Conservation (phyloP, 2,329 filamentous ascomycete species). For the Dichotomopilus funicola region DNA sequence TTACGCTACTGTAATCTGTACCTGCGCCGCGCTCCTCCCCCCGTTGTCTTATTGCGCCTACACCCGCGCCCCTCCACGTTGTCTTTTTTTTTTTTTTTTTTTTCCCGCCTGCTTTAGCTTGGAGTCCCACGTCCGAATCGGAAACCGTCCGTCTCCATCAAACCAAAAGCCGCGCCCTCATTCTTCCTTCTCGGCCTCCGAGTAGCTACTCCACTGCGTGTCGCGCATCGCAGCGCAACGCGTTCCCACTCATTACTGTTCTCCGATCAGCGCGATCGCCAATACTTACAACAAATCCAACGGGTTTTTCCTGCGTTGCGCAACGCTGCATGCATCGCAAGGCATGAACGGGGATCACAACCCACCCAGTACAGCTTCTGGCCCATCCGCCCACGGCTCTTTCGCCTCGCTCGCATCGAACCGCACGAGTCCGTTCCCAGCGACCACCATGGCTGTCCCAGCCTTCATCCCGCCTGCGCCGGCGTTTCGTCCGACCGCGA, state of each 20-base stretch:
- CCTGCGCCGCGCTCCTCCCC: conserved; percentile 23
- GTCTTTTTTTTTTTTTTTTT: conserved; percentile 17
- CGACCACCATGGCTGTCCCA: conserved; percentile 39
- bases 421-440: conserved; percentile 30
- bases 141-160: background rate
- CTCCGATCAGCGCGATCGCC: conserved; percentile 30
- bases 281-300: conserved; percentile 10
- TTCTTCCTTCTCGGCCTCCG: conserved; percentile 13
- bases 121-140: conserved; percentile 13
- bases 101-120: conserved; percentile 1
- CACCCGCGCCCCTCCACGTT: conserved; percentile 13
- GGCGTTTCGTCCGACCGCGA: conserved; percentile 32
- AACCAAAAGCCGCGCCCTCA: conserved; percentile 3
- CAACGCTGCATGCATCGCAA: conserved; percentile 29
- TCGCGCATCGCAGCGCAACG: conserved; percentile 12
- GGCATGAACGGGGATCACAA: conserved; percentile 29
- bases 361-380: conserved; percentile 22
- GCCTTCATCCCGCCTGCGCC: conserved; percentile 37
- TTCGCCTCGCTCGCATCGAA: conserved; percentile 30
- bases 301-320: conserved; percentile 17
- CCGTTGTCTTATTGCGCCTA: conserved; percentile 20
- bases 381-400: conserved; percentile 29
- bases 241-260: conserved; percentile 21
- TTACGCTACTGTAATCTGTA: conserved; percentile 20
- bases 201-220: conserved; percentile 17